A percentile compares a stretch with the other conserved stretches of the same genome.
Evolutionary conservation across 1,284 basidiomycete species (phyloP).

Genomic region (Ustilago crameri): DNA sequence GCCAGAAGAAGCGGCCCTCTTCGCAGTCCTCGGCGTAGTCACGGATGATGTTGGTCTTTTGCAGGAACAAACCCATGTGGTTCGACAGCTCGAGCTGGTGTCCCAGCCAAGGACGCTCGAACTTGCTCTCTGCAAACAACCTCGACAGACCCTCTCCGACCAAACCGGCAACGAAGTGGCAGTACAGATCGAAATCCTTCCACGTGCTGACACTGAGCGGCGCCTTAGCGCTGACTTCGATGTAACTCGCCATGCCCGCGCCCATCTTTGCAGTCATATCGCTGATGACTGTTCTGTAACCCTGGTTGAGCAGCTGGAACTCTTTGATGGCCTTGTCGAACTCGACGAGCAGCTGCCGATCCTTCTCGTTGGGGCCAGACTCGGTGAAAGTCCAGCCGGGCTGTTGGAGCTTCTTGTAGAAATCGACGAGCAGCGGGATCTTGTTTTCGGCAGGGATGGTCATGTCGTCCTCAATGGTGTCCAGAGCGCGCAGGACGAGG

Average conservation of each 20-base stretch:
- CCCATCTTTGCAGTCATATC: conserved; percentile 81
- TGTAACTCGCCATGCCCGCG: conserved; percentile 92
- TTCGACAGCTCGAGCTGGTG: conserved; percentile 88
- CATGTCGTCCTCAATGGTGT: conserved; percentile 99
- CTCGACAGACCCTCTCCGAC: conserved; percentile 96
- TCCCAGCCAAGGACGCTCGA: conserved; percentile 82
- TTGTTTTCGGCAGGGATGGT: conserved; percentile 87
- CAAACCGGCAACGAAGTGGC: conserved; percentile 97
- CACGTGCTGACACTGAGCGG: conserved; percentile 56
- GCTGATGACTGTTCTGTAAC: conserved; percentile 84
- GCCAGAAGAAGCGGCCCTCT: conserved; percentile 92
- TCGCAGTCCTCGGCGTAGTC: conserved; percentile 94
- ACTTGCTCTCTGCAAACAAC: conserved; percentile 86
- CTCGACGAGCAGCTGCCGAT: conserved; percentile 85
- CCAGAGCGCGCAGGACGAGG: conserved; percentile 88
- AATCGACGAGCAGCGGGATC: conserved; percentile 83
- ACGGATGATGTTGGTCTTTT: conserved; percentile 98
- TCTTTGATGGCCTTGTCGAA: conserved; percentile 88
- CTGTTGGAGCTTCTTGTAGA: conserved; percentile 82
- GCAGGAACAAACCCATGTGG: conserved; percentile 94
- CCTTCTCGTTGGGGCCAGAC: conserved; percentile 87
- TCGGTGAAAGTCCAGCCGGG: conserved; percentile 89
- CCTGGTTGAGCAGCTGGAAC: conserved; percentile 72
- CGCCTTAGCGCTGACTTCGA: conserved; percentile 51
- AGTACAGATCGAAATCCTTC: conserved; percentile 93